Evolutionary conservation across 805 yeast species (phyloP).

Genomic region (Candida rishiriensis): DNA sequence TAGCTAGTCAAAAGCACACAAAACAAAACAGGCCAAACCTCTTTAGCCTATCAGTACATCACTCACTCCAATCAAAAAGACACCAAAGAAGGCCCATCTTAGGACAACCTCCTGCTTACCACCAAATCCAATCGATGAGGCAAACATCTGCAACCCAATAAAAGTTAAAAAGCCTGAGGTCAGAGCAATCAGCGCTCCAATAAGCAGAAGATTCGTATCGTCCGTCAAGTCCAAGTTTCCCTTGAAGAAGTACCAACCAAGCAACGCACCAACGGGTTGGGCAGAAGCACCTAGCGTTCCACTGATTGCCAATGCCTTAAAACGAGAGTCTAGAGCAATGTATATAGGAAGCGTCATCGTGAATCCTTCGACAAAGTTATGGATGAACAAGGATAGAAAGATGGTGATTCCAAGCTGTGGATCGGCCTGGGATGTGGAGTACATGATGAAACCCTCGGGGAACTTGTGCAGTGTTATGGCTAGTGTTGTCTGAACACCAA

Average conservation of each 20-base stretch:
- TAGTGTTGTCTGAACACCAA: slow-evolving; percentile 85
- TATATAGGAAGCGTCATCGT: slow-evolving; percentile 89
- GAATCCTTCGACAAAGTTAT: slow-evolving; percentile 92
- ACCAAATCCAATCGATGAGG: slow-evolving; percentile 75
- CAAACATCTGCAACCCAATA: slow-evolving; percentile 83
- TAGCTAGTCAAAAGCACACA: too few species aligned
- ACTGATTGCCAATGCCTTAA: slow-evolving; percentile 60
- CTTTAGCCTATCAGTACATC: slow-evolving; percentile 28
- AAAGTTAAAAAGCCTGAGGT: slow-evolving; percentile 83
- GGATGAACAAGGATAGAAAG: slow-evolving; percentile 79
- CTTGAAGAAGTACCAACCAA: slow-evolving; percentile 52
- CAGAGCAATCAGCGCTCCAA: slow-evolving; percentile 62
- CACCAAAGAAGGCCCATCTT: slow-evolving; percentile 57
- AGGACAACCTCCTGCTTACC: slow-evolving; percentile 60
- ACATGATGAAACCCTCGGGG: slow-evolving; percentile 93
- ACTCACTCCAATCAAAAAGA: slow-evolving; percentile 49
- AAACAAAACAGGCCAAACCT: too few species aligned
- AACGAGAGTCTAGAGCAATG: slow-evolving; percentile 61
- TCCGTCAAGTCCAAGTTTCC: slow-evolving; percentile 32
- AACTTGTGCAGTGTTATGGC: slow-evolving; percentile 87
- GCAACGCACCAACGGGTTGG: slow-evolving; percentile 84
- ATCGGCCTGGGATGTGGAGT: slow-evolving; percentile 66
- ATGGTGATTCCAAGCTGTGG: slow-evolving; percentile 72
- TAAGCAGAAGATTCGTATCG: slow-evolving; percentile 37
- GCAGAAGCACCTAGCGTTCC: slow-evolving; percentile 75